phyloP scores from a whole-genome alignment of 1,284 basidiomycete species.

The Porodaedalea pini region DNA sequence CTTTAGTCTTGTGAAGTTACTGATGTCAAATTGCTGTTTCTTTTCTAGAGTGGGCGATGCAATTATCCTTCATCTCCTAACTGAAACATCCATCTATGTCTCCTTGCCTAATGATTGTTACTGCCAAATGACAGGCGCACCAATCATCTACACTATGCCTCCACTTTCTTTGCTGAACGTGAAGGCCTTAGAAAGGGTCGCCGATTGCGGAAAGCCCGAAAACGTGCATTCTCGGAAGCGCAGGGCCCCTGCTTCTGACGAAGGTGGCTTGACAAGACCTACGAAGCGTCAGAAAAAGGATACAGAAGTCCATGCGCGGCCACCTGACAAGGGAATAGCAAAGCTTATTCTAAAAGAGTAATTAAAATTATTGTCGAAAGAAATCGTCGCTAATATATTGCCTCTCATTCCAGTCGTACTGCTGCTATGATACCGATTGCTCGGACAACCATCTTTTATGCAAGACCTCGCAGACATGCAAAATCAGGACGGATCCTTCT shows the following conservation, averaged over 20 bases:
- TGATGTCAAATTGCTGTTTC: slow-evolving; percentile 5
- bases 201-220: not conserved
- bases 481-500: slow-evolving; percentile 45
- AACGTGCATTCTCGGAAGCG: not conserved
- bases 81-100: slow-evolving; percentile 68
- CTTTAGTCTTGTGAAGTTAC: not conserved
- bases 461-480: slow-evolving; percentile 50
- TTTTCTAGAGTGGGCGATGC: slow-evolving; percentile 63
- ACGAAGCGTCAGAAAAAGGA: slow-evolving; percentile 7
- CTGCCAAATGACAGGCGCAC: slow-evolving; percentile 73
- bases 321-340: not conserved
- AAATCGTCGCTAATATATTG: not conserved
- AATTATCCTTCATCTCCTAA: slow-evolving; percentile 70
- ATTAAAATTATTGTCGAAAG: not conserved
- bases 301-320: no score
- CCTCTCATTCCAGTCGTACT: slow-evolving; percentile 23
- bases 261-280: slow-evolving; percentile 9
- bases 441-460: slow-evolving; percentile 65
- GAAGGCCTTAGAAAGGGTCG: no score
- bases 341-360: not conserved
- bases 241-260: not conserved
- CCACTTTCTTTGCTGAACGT: slow-evolving; percentile 19
- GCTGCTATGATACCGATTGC: slow-evolving; percentile 54
- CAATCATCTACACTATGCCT: slow-evolving; percentile 49
- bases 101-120: slow-evolving; percentile 75